Evolutionary conservation across 2,329 filamentous ascomycete genomes (phyloP).

Genomic region (Penicillium sp.): DNA sequence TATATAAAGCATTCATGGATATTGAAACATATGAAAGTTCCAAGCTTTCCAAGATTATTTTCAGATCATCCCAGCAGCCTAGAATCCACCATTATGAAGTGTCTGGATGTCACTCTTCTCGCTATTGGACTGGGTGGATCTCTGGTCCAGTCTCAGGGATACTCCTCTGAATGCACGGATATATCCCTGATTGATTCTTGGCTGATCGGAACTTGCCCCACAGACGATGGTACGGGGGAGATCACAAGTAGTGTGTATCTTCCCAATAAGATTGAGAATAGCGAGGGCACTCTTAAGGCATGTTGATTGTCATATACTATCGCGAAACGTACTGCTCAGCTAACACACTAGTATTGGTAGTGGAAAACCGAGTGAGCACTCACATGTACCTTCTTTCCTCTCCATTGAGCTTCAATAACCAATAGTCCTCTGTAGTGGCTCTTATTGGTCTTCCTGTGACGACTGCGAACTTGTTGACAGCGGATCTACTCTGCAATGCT

Average conservation of each 20-base stretch:
- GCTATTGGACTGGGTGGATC: background rate
- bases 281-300: background rate
- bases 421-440: background rate
- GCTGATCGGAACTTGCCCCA: background rate
- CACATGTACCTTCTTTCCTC: background rate
- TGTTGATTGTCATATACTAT: background rate
- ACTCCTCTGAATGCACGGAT: background rate
- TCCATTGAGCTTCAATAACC: background rate
- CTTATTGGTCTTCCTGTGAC: background rate
- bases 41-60: background rate
- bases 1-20: too few species aligned
- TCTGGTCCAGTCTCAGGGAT: background rate
- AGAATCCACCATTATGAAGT: background rate
- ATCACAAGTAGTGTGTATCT: background rate
- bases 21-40: background rate
- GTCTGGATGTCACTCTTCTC: background rate
- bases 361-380: background rate
- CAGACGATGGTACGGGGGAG: background rate
- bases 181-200: background rate
- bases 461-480: background rate
- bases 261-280: background rate
- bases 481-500: background rate
- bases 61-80: background rate
- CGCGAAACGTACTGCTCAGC: background rate
- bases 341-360: background rate